Evolutionary conservation across 805 yeast species (phyloP).

Genomic region (Wickerhamiella domercqiae): DNA sequence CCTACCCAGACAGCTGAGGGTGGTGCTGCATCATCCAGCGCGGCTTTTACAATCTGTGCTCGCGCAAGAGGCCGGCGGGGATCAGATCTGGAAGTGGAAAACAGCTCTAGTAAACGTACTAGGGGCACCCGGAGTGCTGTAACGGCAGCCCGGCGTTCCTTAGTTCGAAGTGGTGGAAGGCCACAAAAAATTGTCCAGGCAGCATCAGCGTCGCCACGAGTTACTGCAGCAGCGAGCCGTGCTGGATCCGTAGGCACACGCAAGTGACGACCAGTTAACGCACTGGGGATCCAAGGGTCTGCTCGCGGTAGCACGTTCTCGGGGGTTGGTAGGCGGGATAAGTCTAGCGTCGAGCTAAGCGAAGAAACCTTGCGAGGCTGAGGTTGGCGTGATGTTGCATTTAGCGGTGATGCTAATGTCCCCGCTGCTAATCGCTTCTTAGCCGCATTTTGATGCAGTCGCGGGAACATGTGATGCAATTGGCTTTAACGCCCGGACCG

Average conservation of each 20-base stretch:
- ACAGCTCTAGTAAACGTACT: neutral
- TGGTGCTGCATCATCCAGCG: slow-evolving; percentile 7
- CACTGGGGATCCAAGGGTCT: slow-evolving; percentile 7
- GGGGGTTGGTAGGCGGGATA: slow-evolving; percentile 4
- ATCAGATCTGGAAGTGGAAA: slow-evolving; percentile 1
- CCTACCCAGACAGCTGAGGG: slow-evolving; percentile 11
- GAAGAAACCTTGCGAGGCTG: too few relatives aligned
- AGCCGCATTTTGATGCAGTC: too few relatives aligned
- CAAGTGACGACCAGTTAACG: slow-evolving; percentile 4
- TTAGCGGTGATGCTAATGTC: too few relatives aligned
- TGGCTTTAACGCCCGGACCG: too few relatives aligned
- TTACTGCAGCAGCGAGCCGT: slow-evolving; percentile 5
- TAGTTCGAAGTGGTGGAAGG: neutral
- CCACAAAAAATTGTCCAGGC: slow-evolving; percentile 1
- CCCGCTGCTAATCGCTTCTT: too few relatives aligned
- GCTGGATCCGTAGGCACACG: neutral
- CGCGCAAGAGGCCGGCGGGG: slow-evolving; percentile 14
- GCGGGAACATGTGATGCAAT: too few relatives aligned
- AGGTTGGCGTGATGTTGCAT: too few relatives aligned
- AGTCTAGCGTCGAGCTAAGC: too few relatives aligned
- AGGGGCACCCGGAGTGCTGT: neutral
- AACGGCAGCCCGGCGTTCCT: neutral
- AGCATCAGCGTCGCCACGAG: slow-evolving; percentile 5
- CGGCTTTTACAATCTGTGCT: slow-evolving; percentile 12
- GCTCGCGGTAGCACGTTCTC: slow-evolving; percentile 5